Conservation (phyloP, 805 yeast species). For the Ogataea pini region DNA sequence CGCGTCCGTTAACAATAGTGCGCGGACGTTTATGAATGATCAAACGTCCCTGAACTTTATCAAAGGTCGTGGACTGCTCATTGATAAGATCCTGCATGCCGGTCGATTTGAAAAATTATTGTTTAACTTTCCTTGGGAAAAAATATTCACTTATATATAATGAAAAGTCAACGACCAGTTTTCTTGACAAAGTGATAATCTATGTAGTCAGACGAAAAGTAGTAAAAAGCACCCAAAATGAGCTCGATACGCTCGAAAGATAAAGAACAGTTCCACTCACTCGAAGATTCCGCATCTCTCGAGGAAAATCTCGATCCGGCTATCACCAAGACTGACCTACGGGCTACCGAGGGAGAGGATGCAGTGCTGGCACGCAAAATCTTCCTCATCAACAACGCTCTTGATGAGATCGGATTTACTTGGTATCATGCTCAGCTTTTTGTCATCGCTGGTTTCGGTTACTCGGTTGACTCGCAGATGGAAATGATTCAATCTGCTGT, state of each 20-base stretch:
- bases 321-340: conserved; percentile 20
- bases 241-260: not conserved
- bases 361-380: conserved; percentile 42
- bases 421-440: conserved; percentile 53
- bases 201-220: not conserved
- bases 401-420: conserved; percentile 64
- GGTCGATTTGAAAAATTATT: not conserved
- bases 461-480: conserved; percentile 55
- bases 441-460: conserved; percentile 56
- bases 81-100: not conserved
- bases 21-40: no score
- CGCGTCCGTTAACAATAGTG: not conserved
- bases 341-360: conserved; percentile 34
- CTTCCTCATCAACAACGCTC: conserved; percentile 49
- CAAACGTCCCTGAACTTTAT: not conserved
- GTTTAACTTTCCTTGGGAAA: not conserved
- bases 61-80: conserved; percentile 1
- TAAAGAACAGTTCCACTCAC: conserved; percentile 6
- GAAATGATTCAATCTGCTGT: conserved; percentile 41
- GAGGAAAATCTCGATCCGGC: conserved; percentile 17
- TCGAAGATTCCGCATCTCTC: conserved; percentile 2
- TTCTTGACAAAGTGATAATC: no score
- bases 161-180: not conserved
- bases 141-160: not conserved
- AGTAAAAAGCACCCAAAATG: not conserved